Evolutionary conservation across 164 flowering plant genomes (phyloP).

Genomic region (Warburgia ugandensis): DNA sequence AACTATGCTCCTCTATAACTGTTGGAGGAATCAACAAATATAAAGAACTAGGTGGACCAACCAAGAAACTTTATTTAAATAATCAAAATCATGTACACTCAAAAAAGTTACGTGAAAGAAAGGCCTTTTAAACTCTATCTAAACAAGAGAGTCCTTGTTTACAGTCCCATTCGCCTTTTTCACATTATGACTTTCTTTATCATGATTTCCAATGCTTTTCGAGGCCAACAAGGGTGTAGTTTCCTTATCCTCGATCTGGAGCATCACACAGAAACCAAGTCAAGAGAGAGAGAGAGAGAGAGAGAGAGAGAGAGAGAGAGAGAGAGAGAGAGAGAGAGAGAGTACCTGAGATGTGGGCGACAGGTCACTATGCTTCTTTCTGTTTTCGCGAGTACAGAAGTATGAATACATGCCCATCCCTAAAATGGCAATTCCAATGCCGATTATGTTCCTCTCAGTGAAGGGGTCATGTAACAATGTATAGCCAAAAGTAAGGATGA

Average conservation of each 20-base stretch:
- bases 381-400: constrained; percentile 62
- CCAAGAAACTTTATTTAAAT: too few relatives aligned
- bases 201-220: constrained; percentile 30
- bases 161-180: constrained; percentile 30
- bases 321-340: too few relatives aligned
- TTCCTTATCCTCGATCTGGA: too few relatives aligned
- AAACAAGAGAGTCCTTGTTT: constrained; percentile 46
- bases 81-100: constrained; percentile 35
- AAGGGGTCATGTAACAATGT: constrained; percentile 87
- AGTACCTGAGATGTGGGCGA: constrained; percentile 57
- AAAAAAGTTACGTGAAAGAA: constrained; percentile 12
- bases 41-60: too few relatives aligned
- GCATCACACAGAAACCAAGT: too few relatives aligned
- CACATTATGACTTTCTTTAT: constrained; percentile 38
- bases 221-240: constrained; percentile 36
- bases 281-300: too few relatives aligned
- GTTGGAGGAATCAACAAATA: too few relatives aligned
- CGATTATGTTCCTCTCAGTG: constrained; percentile 74
- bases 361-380: constrained; percentile 47
- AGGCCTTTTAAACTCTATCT: background rate
- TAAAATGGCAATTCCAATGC: constrained; percentile 65
- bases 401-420: constrained; percentile 93
- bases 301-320: too few relatives aligned
- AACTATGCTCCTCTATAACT: too few relatives aligned
- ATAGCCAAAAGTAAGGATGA: constrained; percentile 84